Conservation (phyloP, 2,329 filamentous ascomycete species). For the Spiromastix sp. region DNA sequence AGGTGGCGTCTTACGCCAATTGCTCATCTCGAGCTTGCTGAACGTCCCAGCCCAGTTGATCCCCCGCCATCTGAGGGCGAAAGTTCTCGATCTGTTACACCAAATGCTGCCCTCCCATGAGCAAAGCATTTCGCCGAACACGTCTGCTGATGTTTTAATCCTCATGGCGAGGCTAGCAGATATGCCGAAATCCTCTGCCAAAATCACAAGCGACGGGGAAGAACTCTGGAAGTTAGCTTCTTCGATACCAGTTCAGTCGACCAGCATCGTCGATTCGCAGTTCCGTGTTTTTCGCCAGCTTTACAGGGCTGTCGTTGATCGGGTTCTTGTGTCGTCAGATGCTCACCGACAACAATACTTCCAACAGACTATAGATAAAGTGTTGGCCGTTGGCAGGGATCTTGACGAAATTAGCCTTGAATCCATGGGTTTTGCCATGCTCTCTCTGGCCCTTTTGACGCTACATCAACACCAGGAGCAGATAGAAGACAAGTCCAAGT, state of each 20-base stretch:
- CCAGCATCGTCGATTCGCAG: constrained; percentile 20
- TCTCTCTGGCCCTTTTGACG: constrained; percentile 24
- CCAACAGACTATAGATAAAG: constrained; percentile 24
- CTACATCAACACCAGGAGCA: constrained; percentile 24
- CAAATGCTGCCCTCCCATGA: constrained; percentile 19
- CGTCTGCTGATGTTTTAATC: constrained; percentile 25
- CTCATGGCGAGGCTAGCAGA: constrained; percentile 30
- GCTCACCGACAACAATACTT: constrained; percentile 24
- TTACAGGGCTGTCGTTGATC: constrained; percentile 24
- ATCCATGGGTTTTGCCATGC: constrained; percentile 27
- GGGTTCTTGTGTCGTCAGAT: constrained; percentile 24
- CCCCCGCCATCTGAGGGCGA: constrained; percentile 25
- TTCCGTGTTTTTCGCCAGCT: constrained; percentile 24
- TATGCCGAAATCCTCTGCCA: constrained; percentile 29
- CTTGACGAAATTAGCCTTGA: constrained; percentile 22
- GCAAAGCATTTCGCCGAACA: constrained; percentile 15
- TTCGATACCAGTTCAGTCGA: constrained; percentile 24
- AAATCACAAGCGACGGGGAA: constrained; percentile 25
- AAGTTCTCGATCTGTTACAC: constrained; percentile 25
- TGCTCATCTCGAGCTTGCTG: constrained; percentile 27
- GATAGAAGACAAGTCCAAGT: constrained; percentile 19
- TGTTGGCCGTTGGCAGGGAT: constrained; percentile 20
- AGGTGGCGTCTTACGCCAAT: constrained; percentile 17
- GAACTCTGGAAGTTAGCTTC: constrained; percentile 27
- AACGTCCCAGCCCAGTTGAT: constrained; percentile 27